phyloP scores from a whole-genome alignment of 2,329 filamentous ascomycete genomes.

The Akanthomyces muscarius region DNA sequence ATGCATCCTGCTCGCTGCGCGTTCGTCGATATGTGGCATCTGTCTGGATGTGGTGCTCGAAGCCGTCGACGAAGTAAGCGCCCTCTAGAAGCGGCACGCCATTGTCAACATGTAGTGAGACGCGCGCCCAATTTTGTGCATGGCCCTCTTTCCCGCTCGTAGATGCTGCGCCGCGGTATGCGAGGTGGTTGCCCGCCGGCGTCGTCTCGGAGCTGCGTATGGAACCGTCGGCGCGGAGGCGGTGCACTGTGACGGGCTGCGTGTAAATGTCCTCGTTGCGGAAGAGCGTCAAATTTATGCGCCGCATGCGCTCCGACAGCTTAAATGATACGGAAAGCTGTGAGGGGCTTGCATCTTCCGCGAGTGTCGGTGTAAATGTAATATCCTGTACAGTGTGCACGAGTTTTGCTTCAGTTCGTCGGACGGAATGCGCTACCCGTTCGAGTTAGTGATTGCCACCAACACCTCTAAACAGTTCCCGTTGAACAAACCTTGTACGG shows the following conservation, averaged over 20 bases:
- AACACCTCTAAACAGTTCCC: no score
- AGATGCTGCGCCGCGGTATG: slow-evolving; percentile 15
- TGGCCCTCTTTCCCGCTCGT: background rate
- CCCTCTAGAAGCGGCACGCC: slow-evolving; percentile 17
- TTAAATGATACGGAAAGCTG: slow-evolving; percentile 12
- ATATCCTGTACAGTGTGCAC: slow-evolving; percentile 1
- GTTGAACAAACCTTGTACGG: slow-evolving; percentile 3
- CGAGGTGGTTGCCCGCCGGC: slow-evolving; percentile 16
- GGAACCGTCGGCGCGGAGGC: slow-evolving; percentile 14
- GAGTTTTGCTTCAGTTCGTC: background rate
- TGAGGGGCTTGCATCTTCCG: background rate
- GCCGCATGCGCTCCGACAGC: background rate
- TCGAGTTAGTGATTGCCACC: background rate
- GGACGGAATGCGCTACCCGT: background rate
- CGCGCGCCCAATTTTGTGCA: slow-evolving; percentile 16
- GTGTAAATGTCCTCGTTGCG: slow-evolving; percentile 19
- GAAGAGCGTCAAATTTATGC: slow-evolving; percentile 5
- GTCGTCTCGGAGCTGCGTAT: slow-evolving; percentile 13
- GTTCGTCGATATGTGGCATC: slow-evolving; percentile 16
- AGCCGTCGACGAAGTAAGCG: slow-evolving; percentile 19
- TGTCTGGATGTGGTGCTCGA: slow-evolving; percentile 19
- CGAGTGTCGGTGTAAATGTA: slow-evolving; percentile 1
- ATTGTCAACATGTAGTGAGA: slow-evolving; percentile 13
- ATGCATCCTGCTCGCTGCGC: background rate
- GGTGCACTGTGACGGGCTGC: slow-evolving; percentile 15